Conservation (phyloP, 345 rosid genomes). For the Firmiana major region DNA sequence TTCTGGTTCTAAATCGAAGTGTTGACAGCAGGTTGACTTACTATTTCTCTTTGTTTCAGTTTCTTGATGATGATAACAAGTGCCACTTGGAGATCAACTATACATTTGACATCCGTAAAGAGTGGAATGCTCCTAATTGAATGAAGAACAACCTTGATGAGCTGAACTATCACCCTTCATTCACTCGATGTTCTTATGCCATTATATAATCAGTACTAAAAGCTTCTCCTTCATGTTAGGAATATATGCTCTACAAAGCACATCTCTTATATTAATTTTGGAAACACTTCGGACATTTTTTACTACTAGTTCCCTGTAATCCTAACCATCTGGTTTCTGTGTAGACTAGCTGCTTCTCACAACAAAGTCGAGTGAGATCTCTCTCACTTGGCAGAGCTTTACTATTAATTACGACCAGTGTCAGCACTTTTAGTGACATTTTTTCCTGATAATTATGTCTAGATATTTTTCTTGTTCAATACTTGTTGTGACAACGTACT, state of each 20-base stretch:
- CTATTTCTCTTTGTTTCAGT: constrained; percentile 33
- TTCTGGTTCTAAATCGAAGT: background rate
- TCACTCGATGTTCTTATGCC: constrained; percentile 6
- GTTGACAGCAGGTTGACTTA: background rate
- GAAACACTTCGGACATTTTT: background rate
- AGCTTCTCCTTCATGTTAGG: background rate
- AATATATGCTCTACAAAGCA: too few relatives aligned
- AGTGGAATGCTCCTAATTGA: constrained; percentile 42
- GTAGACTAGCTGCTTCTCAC: background rate
- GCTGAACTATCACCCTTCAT: background rate
- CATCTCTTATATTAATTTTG: too few relatives aligned
- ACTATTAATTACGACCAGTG: background rate
- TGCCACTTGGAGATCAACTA: constrained; percentile 78
- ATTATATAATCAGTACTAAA: background rate
- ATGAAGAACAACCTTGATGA: background rate
- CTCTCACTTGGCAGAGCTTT: background rate
- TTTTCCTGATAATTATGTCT: background rate
- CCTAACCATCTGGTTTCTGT: background rate
- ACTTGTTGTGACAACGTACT: background rate
- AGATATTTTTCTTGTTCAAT: background rate
- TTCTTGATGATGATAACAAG: constrained; percentile 66
- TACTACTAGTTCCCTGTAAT: background rate
- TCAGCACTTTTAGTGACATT: background rate
- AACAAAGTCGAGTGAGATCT: background rate
- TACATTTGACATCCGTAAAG: constrained; percentile 65